A percentile compares a stretch with the other conserved stretches of the same genome.
Conservation (phyloP, 768 basidiomycete genomes). For the Amanita brunnescens region DNA sequence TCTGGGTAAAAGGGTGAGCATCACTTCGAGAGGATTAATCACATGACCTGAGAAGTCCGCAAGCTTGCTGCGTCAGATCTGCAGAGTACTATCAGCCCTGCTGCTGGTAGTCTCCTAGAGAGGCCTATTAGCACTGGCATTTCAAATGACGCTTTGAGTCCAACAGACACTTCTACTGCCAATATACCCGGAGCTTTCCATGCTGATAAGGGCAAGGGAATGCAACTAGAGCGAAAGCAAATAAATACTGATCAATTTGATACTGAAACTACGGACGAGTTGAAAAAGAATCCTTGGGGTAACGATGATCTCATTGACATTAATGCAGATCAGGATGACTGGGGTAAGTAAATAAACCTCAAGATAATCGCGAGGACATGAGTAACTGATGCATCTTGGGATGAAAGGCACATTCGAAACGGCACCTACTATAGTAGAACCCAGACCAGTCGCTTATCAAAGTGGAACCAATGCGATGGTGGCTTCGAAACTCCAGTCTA, state of each 20-base stretch:
- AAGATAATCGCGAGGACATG: not conserved
- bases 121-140: not conserved
- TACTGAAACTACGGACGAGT: conserved; percentile 36
- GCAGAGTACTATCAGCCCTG: conserved; percentile 52
- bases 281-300: conserved; percentile 56
- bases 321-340: conserved; percentile 88
- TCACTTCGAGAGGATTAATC: not conserved
- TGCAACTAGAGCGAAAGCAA: conserved; percentile 61
- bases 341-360: conserved; percentile 61
- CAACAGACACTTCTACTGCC: not conserved
- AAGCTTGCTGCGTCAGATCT: conserved; percentile 69
- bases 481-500: not conserved
- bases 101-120: conserved; percentile 26
- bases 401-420: conserved; percentile 68
- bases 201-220: conserved; percentile 35
- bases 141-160: not conserved
- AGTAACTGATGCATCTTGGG: conserved; percentile 2
- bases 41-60: not conserved
- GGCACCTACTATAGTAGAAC: conserved; percentile 23
- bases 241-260: conserved; percentile 24
- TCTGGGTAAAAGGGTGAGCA: conserved; percentile 65
- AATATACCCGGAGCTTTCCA: not conserved
- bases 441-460: conserved; percentile 8
- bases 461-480: conserved; percentile 4
- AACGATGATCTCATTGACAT: conserved; percentile 84